Evolutionary conservation across 176 grass and related monocot species (phyloP), one percentile per base, ranked within the genome.

Genomic region (Themeda triandra): DNA sequence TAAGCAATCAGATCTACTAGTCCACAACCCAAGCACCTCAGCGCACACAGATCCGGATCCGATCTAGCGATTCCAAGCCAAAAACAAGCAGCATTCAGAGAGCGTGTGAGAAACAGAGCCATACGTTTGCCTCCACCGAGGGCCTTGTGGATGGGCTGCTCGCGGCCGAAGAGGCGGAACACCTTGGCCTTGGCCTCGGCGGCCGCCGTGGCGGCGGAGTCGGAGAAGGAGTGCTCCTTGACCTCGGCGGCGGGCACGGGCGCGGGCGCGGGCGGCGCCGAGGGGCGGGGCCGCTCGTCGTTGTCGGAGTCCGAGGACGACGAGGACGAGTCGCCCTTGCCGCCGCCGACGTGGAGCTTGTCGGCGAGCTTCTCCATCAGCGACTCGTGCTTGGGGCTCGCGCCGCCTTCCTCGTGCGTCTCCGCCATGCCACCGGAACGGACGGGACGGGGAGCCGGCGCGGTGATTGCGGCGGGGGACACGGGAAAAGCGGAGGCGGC

Each of bases 51-150:
- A 88, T 87, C 77, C 36, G 32, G 71, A 89, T 87, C 94, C 66
- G 80, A 87, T 92, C 86, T 80, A 87, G 51, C 27, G 11, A 27
- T 28, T 25, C n/a, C 24, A 89, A 64, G 84, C 23, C 79, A 67
- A 90, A 63, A 9, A 0, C 6, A 19, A 63, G 59, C 84, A 40
- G 1, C 4, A 29, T 3, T 21, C 2, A 80, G 30, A 75, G 37
- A 69, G 41, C 33, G 15, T 30, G 25, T 30, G 25, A 10, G 5
- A 3, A 83, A 73, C 23, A 71, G 81, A 46, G 30, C 28, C 79
- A 19, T 94, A 99, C 96, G 80, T 76, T 99, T 96, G 83, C 96
- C 91, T 63, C 91, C 96, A 18, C 96, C 96, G 84, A 98, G 87
- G 45, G 92, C 89, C 36, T 83, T 87, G 81, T 95, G 96, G 71